Conservation (phyloP, 805 yeast species). For the Ogataea neopini region DNA sequence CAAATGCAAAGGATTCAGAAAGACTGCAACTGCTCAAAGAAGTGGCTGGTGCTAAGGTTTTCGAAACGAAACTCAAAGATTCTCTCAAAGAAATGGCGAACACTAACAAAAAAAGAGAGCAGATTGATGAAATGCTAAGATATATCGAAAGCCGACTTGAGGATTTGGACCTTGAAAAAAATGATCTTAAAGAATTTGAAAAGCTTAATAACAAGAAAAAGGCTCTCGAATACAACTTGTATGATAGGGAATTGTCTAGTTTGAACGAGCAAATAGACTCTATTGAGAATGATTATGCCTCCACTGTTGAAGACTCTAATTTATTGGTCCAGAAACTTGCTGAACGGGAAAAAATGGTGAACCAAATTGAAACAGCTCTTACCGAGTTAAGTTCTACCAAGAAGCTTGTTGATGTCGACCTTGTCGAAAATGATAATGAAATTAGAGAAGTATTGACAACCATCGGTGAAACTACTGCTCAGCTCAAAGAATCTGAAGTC, state of each 20-base stretch:
- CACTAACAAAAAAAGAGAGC: slow-evolving; percentile 65
- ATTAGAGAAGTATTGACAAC: slow-evolving; percentile 48
- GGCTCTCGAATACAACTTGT: slow-evolving; percentile 69
- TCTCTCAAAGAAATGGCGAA: slow-evolving; percentile 77
- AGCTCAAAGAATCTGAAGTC: slow-evolving; percentile 43
- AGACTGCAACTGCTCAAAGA: slow-evolving; percentile 79
- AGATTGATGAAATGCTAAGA: slow-evolving; percentile 70
- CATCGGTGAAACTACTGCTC: slow-evolving; percentile 51
- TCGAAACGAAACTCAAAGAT: slow-evolving; percentile 78
- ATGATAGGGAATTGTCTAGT: slow-evolving; percentile 72
- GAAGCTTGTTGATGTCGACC: slow-evolving; percentile 56
- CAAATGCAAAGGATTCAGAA: slow-evolving; percentile 86
- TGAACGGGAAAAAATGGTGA: slow-evolving; percentile 55
- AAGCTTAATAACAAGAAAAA: slow-evolving; percentile 65
- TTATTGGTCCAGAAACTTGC: slow-evolving; percentile 56
- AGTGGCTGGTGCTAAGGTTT: slow-evolving; percentile 92
- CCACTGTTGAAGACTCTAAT: slow-evolving; percentile 52
- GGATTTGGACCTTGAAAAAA: slow-evolving; percentile 80
- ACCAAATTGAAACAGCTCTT: slow-evolving; percentile 46
- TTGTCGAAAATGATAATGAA: slow-evolving; percentile 51
- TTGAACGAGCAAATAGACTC: slow-evolving; percentile 59
- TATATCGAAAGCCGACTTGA: slow-evolving; percentile 70
- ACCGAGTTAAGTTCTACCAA: slow-evolving; percentile 47
- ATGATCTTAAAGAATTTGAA: slow-evolving; percentile 71
- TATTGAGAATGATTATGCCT: slow-evolving; percentile 58